phyloP scores from a whole-genome alignment of 805 yeast genomes.

The Candida arabinofermentans region DNA sequence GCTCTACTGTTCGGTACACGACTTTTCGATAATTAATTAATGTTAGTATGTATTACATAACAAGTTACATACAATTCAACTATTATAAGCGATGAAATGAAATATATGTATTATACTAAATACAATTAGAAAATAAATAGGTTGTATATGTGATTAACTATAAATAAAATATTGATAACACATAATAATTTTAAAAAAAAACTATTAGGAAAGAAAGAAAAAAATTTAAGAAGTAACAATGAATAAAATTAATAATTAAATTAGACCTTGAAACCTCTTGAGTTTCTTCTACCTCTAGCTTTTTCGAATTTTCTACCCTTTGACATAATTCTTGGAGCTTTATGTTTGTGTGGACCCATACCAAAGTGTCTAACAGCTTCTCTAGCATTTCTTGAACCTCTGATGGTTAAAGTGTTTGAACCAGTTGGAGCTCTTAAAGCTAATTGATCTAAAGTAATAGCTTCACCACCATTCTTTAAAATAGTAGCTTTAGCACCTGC shows the following conservation, averaged over 20 bases:
- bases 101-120: too few species aligned
- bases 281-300: constrained; percentile 99
- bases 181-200: neutral
- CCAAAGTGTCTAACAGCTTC: constrained; percentile 99
- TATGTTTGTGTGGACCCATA: constrained; percentile 99
- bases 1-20: too few species aligned
- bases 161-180: constrained; percentile 1
- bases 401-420: constrained; percentile 93
- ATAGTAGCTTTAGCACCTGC: constrained; percentile 98
- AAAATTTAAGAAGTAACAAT: neutral
- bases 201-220: neutral
- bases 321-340: constrained; percentile 97
- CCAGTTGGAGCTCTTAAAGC: constrained; percentile 99
- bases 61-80: too few species aligned
- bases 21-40: too few species aligned
- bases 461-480: constrained; percentile 98
- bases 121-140: neutral
- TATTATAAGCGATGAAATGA: too few species aligned
- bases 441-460: constrained; percentile 97
- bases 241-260: constrained; percentile 11
- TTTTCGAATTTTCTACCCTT: constrained; percentile 99
- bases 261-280: constrained; percentile 99
- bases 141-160: neutral
- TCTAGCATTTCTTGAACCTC: constrained; percentile 99
- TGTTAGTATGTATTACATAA: too few species aligned